Percentiles rank a stretch among this genome's conserved stretches.
phyloP scores from a whole-genome alignment of 106 monocot genomes.

The Ottelia alismoides region DNA sequence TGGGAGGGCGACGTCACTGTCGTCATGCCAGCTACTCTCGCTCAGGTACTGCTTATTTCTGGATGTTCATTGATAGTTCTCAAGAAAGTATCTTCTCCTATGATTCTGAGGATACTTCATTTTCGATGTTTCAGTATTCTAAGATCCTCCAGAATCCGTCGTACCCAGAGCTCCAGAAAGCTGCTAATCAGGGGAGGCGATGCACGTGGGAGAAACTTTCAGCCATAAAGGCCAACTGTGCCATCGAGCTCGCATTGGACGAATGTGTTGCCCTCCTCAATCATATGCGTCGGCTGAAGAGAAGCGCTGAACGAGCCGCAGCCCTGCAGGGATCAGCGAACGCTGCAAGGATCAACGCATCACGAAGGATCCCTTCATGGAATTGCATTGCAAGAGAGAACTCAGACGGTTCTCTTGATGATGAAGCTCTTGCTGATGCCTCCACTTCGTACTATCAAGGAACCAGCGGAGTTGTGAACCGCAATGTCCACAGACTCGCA shows the following conservation, averaged over 20 bases:
- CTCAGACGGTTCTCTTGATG: slow-evolving; percentile 75
- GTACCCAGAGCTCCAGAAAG: slow-evolving; percentile 69
- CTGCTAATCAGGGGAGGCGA: slow-evolving; percentile 79
- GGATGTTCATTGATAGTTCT: neutral
- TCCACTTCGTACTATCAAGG: slow-evolving; percentile 9
- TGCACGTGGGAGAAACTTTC: slow-evolving; percentile 99
- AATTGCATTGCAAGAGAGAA: slow-evolving; percentile 86
- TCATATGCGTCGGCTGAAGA: slow-evolving; percentile 74
- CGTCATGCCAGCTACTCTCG: slow-evolving; percentile 92
- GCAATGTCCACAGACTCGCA: neutral
- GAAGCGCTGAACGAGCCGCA: slow-evolving; percentile 48
- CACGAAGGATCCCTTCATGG: slow-evolving; percentile 93
- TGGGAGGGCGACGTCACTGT: slow-evolving; percentile 97
- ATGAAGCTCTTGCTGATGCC: slow-evolving; percentile 29
- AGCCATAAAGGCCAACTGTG: slow-evolving; percentile 89
- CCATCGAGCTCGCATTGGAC: slow-evolving; percentile 81
- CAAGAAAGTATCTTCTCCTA: too few species aligned
- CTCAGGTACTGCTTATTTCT: slow-evolving; percentile 38
- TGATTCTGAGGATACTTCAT: neutral
- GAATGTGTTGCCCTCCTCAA: slow-evolving; percentile 87
- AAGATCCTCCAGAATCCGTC: slow-evolving; percentile 89
- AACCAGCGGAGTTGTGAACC: slow-evolving; percentile 1
- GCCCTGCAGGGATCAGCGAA: slow-evolving; percentile 33
- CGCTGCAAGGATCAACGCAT: slow-evolving; percentile 34
- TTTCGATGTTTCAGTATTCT: neutral